Evolutionary conservation across 208 protist genomes (phyloP).

Genomic region (Spongospora subterranea): DNA sequence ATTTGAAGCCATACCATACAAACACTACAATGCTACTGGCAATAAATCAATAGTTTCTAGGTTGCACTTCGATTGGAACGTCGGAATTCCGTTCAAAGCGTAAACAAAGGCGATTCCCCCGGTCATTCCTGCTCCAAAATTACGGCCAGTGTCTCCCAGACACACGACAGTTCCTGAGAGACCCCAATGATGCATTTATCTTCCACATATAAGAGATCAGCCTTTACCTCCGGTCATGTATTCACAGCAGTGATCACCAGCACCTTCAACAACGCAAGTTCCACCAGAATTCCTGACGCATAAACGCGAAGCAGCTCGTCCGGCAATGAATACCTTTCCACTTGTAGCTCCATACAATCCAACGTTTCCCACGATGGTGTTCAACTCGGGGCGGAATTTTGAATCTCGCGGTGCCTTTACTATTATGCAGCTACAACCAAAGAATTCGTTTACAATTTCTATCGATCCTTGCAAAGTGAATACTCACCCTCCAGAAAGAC

Average conservation of each 20-base stretch:
- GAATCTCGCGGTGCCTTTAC: constrained; percentile 53
- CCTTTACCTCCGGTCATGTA: constrained; percentile 86
- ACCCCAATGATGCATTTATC: too few relatives aligned
- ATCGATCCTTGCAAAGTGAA: too few relatives aligned
- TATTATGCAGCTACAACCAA: too few relatives aligned
- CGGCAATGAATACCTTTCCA: constrained; percentile 76
- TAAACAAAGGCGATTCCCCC: constrained; percentile 76
- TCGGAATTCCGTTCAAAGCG: background rate
- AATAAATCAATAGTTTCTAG: background rate
- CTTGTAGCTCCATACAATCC: constrained; percentile 82
- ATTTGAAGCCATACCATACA: constrained; percentile 69
- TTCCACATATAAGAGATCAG: too few relatives aligned
- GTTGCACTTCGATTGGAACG: background rate
- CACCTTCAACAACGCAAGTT: constrained; percentile 79
- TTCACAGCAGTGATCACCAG: constrained; percentile 84
- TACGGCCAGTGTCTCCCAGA: constrained; percentile 70
- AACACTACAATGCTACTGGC: background rate
- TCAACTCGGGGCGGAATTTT: constrained; percentile 68
- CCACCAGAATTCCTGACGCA: constrained; percentile 81
- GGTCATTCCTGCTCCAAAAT: constrained; percentile 83
- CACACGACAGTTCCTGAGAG: constrained; percentile 66
- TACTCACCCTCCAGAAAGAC: constrained; percentile 80
- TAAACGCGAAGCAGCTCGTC: constrained; percentile 80
- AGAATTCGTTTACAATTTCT: too few relatives aligned
- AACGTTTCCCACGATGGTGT: constrained; percentile 82